Evolutionary conservation across 192 early-diverging fungal genomes (phyloP).

Genomic region (Mortierella claussenii): DNA sequence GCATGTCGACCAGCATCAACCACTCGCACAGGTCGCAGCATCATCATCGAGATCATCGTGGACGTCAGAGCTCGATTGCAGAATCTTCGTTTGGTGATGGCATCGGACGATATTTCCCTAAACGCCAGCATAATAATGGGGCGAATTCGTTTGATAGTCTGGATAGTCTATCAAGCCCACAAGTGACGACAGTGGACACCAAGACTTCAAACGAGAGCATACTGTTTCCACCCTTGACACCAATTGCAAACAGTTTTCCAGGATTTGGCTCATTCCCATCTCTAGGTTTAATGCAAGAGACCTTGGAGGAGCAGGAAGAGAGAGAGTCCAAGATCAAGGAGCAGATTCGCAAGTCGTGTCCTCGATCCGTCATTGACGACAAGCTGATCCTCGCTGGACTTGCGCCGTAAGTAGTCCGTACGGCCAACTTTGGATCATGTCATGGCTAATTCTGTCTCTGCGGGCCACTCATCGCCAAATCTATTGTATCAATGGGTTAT

Average conservation of each 20-base stretch:
- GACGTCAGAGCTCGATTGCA: conserved; percentile 20
- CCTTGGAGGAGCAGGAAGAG: conserved; percentile 32
- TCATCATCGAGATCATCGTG: conserved; percentile 5
- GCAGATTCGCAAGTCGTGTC: conserved; percentile 25
- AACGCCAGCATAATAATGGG: conserved; percentile 8
- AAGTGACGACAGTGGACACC: neutral
- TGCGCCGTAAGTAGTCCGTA: conserved; percentile 21
- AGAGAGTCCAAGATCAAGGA: conserved; percentile 33
- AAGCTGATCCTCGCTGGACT: conserved; percentile 35
- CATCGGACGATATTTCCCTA: conserved; percentile 43
- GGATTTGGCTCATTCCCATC: conserved; percentile 24
- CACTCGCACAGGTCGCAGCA: neutral
- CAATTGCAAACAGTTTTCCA: conserved; percentile 10
- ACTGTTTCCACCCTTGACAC: conserved; percentile 18
- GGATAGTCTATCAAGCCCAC: conserved; percentile 7
- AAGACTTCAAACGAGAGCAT: neutral
- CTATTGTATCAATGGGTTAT: too few relatives aligned
- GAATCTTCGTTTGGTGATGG: conserved; percentile 41
- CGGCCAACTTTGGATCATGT: too few relatives aligned
- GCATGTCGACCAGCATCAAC: conserved; percentile 8
- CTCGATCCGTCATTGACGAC: conserved; percentile 34
- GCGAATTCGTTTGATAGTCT: conserved; percentile 25
- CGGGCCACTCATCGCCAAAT: too few relatives aligned
- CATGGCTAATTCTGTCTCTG: too few relatives aligned
- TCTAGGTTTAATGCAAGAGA: conserved; percentile 31